phyloP scores from a whole-genome alignment of 805 yeast genomes.

The Ogataea corticis region DNA sequence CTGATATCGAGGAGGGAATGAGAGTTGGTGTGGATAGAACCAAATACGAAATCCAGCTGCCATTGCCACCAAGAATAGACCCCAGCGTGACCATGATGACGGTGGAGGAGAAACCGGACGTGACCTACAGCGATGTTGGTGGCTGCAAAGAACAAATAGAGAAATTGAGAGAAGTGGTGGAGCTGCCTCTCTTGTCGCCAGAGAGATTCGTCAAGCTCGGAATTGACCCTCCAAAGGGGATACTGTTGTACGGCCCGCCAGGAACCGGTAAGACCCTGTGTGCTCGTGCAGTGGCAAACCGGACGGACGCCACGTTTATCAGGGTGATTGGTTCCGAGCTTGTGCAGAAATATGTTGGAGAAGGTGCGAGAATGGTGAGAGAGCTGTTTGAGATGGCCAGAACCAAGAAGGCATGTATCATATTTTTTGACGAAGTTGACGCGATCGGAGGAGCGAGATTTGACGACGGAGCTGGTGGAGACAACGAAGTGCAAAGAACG shows the following conservation, averaged over 20 bases:
- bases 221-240: slow-evolving; percentile 99
- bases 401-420: slow-evolving; percentile 96
- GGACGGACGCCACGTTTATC: slow-evolving; percentile 98
- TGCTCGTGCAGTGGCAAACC: slow-evolving; percentile 98
- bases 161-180: slow-evolving; percentile 93
- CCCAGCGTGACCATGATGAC: slow-evolving; percentile 99
- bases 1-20: slow-evolving; percentile 99
- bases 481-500: slow-evolving; percentile 97
- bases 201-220: slow-evolving; percentile 97
- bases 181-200: slow-evolving; percentile 88
- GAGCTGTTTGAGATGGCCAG: slow-evolving; percentile 99
- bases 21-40: slow-evolving; percentile 98
- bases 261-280: slow-evolving; percentile 98
- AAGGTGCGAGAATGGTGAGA: slow-evolving; percentile 99
- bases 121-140: slow-evolving; percentile 96
- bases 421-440: slow-evolving; percentile 97
- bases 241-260: slow-evolving; percentile 94
- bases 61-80: slow-evolving; percentile 96
- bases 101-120: slow-evolving; percentile 99
- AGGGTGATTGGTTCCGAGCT: slow-evolving; percentile 98
- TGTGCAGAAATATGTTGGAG: slow-evolving; percentile 98
- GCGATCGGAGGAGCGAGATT: slow-evolving; percentile 99
- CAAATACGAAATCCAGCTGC: slow-evolving; percentile 94
- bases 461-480: slow-evolving; percentile 99
- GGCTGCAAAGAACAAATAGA: slow-evolving; percentile 99